Evolutionary conservation across 2,329 filamentous ascomycete species (phyloP).

Genomic region (Coniochaeta hoffmannii): DNA sequence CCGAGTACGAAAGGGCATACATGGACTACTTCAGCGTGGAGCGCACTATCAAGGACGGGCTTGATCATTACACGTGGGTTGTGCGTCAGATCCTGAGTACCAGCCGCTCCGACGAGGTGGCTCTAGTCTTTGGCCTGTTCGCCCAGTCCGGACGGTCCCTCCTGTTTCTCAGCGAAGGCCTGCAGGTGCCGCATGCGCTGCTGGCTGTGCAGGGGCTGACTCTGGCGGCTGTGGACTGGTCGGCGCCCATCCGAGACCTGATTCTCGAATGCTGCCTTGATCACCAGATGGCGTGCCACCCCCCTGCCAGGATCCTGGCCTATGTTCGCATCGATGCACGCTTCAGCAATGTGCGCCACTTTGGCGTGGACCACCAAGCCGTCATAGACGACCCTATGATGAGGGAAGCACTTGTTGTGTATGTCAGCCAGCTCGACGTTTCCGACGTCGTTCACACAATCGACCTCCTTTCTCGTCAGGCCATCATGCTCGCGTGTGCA

Average conservation of each 20-base stretch:
- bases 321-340: constrained; percentile 15
- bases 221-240: constrained; percentile 15
- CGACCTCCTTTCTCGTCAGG: constrained; percentile 12
- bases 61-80: too few relatives aligned
- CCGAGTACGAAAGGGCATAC: constrained; percentile 18
- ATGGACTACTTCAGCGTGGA: constrained; percentile 20
- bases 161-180: constrained; percentile 14
- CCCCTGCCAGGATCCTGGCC: too few relatives aligned
- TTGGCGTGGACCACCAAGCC: background rate
- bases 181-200: constrained; percentile 14
- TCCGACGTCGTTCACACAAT: constrained; percentile 8
- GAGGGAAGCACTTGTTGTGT: constrained; percentile 9
- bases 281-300: too few relatives aligned
- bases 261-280: constrained; percentile 5
- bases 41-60: background rate
- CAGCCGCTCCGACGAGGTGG: background rate
- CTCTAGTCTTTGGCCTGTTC: constrained; percentile 17
- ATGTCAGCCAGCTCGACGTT: constrained; percentile 15
- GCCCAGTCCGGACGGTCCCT: constrained; percentile 15
- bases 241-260: constrained; percentile 10
- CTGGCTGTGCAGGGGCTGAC: constrained; percentile 16
- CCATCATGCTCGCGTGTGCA: constrained; percentile 12
- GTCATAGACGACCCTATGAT: background rate
- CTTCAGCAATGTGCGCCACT: constrained; percentile 11
- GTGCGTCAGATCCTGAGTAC: too few relatives aligned